Percentiles rank a stretch among this genome's conserved stretches.
phyloP scores from a whole-genome alignment of 192 early-diverging fungal species.

The Jimgerdemannia lactiflua region DNA sequence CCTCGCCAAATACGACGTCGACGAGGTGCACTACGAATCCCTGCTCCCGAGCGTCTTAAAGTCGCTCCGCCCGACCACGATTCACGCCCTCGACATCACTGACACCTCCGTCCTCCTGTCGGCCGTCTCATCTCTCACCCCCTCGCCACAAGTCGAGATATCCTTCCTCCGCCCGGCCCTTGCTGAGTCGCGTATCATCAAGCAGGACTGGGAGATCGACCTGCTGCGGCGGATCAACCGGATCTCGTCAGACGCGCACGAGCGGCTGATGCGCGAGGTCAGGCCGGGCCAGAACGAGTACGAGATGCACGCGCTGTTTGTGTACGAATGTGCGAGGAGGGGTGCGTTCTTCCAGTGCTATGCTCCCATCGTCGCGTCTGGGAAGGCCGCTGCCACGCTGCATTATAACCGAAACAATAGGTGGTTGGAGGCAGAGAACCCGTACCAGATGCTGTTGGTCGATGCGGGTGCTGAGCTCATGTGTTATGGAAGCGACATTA shows the following conservation, averaged over 20 bases:
- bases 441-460: conserved; percentile 65
- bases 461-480: conserved; percentile 83
- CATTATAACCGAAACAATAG: conserved; percentile 83
- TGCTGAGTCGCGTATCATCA: conserved; percentile 77
- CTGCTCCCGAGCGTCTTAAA: conserved; percentile 48
- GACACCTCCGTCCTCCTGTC: conserved; percentile 15
- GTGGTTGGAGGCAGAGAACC: conserved; percentile 36
- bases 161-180: conserved; percentile 53
- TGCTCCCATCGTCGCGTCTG: conserved; percentile 79
- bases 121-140: conserved; percentile 10
- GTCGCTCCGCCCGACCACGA: conserved; percentile 30
- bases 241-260: conserved; percentile 77
- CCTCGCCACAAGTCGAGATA: neutral
- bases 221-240: conserved; percentile 75
- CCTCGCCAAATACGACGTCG: conserved; percentile 60
- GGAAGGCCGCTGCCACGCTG: conserved; percentile 71
- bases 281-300: conserved; percentile 65
- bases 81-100: conserved; percentile 38
- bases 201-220: conserved; percentile 72
- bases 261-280: conserved; percentile 66
- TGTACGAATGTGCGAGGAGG: conserved; percentile 63
- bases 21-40: conserved; percentile 60
- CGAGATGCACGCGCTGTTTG: conserved; percentile 77
- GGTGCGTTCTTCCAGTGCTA: conserved; percentile 79
- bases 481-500: conserved; percentile 90